Evolutionary conservation across 108 stramenopile genomes (phyloP).

Genomic region (Seminavis robusta): DNA sequence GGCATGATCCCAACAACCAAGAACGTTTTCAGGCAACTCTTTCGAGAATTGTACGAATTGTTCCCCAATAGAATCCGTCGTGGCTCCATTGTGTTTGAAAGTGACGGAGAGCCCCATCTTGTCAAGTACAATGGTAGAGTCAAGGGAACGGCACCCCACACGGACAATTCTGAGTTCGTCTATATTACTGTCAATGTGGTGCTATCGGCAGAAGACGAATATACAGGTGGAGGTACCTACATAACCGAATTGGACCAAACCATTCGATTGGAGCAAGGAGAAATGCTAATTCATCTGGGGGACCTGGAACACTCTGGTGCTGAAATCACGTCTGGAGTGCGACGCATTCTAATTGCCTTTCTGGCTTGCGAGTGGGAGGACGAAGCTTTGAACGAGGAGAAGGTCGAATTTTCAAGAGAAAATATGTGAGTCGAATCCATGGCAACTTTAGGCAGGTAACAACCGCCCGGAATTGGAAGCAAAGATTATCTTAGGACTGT

Average conservation of each 20-base stretch:
- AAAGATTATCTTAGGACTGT: too few relatives aligned
- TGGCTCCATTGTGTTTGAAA: not conserved
- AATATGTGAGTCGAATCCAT: too few relatives aligned
- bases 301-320: conserved; percentile 24
- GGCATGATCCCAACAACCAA: conserved; percentile 10
- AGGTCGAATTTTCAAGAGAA: too few relatives aligned
- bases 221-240: conserved; percentile 48
- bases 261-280: conserved; percentile 37
- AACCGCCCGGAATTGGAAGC: too few relatives aligned
- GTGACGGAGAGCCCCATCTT: conserved; percentile 31
- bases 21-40: conserved; percentile 5
- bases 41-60: conserved; percentile 7
- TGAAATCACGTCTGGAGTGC: conserved; percentile 29
- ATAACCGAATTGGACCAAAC: conserved; percentile 26
- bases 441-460: too few relatives aligned
- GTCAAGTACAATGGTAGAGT: conserved; percentile 26
- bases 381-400: too few relatives aligned
- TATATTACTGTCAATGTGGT: conserved; percentile 34
- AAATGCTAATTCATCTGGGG: conserved; percentile 34
- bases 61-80: conserved; percentile 1
- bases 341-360: conserved; percentile 20
- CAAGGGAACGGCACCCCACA: conserved; percentile 15
- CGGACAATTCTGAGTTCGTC: conserved; percentile 13
- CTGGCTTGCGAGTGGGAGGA: too few relatives aligned
- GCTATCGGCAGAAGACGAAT: conserved; percentile 22